Conservation (phyloP, 2,329 filamentous ascomycete genomes). For the Hawksworthiomyces lignivorus region DNA sequence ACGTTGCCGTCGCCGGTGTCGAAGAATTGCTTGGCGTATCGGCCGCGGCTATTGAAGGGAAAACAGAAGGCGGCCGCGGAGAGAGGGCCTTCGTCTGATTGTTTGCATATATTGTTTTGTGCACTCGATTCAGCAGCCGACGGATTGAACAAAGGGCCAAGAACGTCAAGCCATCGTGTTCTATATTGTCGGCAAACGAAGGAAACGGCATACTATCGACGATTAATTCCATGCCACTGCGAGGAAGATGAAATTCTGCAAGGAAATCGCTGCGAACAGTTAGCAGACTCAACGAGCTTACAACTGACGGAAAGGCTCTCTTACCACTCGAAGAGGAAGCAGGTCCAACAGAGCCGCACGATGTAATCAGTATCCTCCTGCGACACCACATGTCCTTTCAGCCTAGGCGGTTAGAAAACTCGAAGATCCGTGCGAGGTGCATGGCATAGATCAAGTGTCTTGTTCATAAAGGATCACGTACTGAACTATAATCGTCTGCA, state of each 20-base stretch:
- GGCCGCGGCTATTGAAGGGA: no score
- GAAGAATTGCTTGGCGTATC: no score
- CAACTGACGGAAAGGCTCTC: no score
- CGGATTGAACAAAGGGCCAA: conserved; percentile 18
- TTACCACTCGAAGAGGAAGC: conserved; percentile 20
- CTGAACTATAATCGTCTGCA: neutral
- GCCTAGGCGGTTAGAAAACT: neutral
- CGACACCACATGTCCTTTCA: neutral
- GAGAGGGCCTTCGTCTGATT: no score
- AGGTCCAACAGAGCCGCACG: conserved; percentile 19
- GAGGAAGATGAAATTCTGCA: conserved; percentile 18
- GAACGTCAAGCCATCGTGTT: conserved; percentile 14
- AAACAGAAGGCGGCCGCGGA: no score
- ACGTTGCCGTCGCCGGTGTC: no score
- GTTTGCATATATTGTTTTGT: conserved; percentile 19
- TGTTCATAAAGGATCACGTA: no score
- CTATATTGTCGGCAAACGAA: conserved; percentile 14
- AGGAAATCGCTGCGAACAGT: conserved; percentile 19
- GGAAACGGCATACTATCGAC: conserved; percentile 20
- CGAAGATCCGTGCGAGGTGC: neutral
- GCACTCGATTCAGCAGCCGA: conserved; percentile 19
- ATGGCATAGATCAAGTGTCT: no score
- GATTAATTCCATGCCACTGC: conserved; percentile 20
- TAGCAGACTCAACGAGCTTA: no score
- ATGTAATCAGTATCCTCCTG: conserved; percentile 2